Evolutionary conservation across 2,329 filamentous ascomycete species (phyloP), one percentile per base, ranked within the genome.

Genomic region (Atkinsonella texensis): DNA sequence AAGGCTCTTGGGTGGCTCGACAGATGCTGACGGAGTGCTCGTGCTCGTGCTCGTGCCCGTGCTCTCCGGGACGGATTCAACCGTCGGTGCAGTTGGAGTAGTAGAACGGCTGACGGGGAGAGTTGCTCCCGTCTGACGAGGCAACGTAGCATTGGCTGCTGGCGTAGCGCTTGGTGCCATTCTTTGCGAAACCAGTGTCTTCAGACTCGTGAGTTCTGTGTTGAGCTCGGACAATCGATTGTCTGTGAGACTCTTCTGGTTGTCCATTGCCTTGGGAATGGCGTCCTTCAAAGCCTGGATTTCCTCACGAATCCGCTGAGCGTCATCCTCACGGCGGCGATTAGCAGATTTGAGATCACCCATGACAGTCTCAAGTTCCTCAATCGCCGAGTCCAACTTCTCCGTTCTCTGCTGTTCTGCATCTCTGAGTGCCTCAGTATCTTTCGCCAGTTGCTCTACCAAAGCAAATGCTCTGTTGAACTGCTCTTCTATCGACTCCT

Each of bases 381-480:
- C 74, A 12, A 98, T 76, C 2, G 91, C 85, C 46, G 75, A 75
- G 65, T 98, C 93, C 6, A 98, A 73, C 55, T 85, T 83, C 62
- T 89, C 83, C 10, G 89, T 95, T 54, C 93, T 81, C 53, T 86
- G 78, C 64, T 89, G 78, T 72, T 98, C 93, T 0, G 90, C 85
- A 4, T 81, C 77, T 70, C 98, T 98, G 54, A 98, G 79, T 9
- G 83, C 79, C 50, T 89, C 83, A 0, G 93, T 98, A 66, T 98
- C 94, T 60, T 88, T 87, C 39, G 87, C 81, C 1, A 98, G 79
- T 64, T 97, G 93, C 54, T 98, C 93, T 11, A 98, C 83, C 13
- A 97, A 78, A 17, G 84, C 76, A 65, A 98, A 98, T 2, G 91
- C 89, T 61, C 87, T 87, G 60, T 93, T 87, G 68, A 98, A 98